phyloP scores from a whole-genome alignment of 164 flowering plant genomes.

The Protea cynaroides region DNA sequence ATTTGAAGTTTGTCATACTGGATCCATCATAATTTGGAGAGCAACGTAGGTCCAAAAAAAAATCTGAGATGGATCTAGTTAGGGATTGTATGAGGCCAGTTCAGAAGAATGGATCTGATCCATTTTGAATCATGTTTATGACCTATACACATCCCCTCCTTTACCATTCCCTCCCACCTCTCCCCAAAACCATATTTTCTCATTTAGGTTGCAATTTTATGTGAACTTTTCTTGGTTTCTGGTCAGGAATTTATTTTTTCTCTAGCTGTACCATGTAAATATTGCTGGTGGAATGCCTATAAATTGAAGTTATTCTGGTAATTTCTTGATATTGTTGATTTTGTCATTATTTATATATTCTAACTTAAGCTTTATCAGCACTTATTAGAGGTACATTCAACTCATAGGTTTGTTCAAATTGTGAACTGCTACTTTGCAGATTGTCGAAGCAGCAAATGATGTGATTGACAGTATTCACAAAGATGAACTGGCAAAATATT shows the following conservation, averaged over 20 bases:
- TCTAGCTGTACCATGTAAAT: neutral
- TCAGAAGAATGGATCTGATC: too few species aligned
- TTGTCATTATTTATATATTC: neutral
- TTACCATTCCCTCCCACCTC: too few species aligned
- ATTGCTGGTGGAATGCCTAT: neutral
- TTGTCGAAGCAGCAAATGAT: slow-evolving; percentile 80
- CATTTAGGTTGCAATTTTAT: too few species aligned
- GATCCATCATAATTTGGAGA: too few species aligned
- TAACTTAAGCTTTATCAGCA: neutral
- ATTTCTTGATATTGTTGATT: neutral
- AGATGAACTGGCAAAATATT: slow-evolving; percentile 71
- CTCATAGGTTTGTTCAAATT: slow-evolving; percentile 4
- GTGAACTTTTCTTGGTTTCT: too few species aligned
- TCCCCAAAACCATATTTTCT: too few species aligned
- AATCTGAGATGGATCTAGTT: too few species aligned
- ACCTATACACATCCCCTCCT: too few species aligned
- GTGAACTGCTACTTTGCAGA: slow-evolving; percentile 31
- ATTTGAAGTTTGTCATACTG: too few species aligned
- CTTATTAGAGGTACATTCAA: neutral
- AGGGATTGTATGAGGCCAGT: too few species aligned
- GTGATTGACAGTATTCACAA: slow-evolving; percentile 75
- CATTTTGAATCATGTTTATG: too few species aligned
- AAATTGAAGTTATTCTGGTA: neutral
- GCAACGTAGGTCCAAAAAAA: too few species aligned
- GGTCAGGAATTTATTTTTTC: neutral